Conservation (phyloP, 345 rosid genomes). For the Triadica sebifera region DNA sequence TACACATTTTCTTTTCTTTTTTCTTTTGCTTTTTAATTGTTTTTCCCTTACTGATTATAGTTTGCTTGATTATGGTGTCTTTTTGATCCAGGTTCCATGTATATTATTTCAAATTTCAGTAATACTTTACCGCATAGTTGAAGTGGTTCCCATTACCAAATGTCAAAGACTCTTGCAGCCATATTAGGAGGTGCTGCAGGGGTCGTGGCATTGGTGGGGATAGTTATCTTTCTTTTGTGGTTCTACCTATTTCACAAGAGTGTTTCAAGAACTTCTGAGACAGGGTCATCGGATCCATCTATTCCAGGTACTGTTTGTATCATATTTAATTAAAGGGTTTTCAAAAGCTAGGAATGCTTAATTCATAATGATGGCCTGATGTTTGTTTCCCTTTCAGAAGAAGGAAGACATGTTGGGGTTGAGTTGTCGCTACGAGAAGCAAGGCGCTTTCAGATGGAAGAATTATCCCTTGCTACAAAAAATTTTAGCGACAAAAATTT, state of each 20-base stretch:
- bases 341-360: conserved; percentile 2
- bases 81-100: conserved; percentile 51
- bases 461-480: conserved; percentile 79
- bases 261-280: conserved; percentile 70
- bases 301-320: conserved; percentile 48
- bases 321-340: neutral
- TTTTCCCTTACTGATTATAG: conserved; percentile 13
- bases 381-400: conserved; percentile 28
- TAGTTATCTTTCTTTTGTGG: conserved; percentile 54
- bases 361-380: too few species aligned
- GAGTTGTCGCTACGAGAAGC: conserved; percentile 75
- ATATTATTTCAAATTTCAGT: conserved; percentile 16
- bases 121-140: conserved; percentile 40
- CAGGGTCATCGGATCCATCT: conserved; percentile 80
- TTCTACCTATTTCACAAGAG: conserved; percentile 51
- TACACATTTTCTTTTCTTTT: neutral
- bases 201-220: conserved; percentile 74
- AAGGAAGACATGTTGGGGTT: conserved; percentile 64
- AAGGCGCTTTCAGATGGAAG: conserved; percentile 78
- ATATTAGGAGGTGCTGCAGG: conserved; percentile 93
- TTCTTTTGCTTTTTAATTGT: neutral
- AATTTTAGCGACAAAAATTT: conserved; percentile 64
- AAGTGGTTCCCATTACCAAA: conserved; percentile 59
- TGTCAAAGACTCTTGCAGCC: conserved; percentile 85
- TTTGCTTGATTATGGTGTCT: conserved; percentile 27